Conservation (phyloP, 202 grass and related monocot species). For the Cymbopogon flexuosus region DNA sequence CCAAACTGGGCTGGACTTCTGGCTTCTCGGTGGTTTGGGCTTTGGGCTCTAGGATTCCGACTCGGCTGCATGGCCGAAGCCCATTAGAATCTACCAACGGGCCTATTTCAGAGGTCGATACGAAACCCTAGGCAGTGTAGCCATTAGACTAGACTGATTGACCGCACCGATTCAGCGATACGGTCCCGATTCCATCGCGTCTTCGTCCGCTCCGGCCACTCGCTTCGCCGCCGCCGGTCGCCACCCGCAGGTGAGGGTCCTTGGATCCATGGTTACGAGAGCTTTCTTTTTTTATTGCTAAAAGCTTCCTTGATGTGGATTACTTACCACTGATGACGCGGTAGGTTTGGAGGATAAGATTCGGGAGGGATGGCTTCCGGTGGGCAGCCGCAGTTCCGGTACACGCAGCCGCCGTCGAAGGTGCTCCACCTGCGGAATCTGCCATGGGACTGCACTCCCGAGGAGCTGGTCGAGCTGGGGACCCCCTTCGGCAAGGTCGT, state of each 20-base stretch:
- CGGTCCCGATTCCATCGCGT: not conserved
- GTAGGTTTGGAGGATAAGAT: conserved; percentile 20
- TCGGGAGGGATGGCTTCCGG: conserved; percentile 57
- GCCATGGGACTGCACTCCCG: conserved; percentile 80
- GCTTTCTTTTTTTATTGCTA: not conserved
- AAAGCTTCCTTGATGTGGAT: not conserved
- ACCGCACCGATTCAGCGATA: not conserved
- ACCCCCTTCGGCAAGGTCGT: conserved; percentile 84
- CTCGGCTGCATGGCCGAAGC: not conserved
- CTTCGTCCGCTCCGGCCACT: conserved; percentile 25
- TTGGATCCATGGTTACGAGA: not conserved
- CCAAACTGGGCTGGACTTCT: not conserved
- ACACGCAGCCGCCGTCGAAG: conserved; percentile 82
- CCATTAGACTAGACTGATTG: conserved; percentile 8
- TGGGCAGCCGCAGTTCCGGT: conserved; percentile 73
- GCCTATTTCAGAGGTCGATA: not conserved
- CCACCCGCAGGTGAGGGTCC: not conserved
- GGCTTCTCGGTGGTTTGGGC: not conserved
- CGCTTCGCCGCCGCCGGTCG: not conserved
- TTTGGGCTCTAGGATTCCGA: not conserved
- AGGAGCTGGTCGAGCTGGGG: conserved; percentile 82
- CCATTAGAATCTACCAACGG: not conserved
- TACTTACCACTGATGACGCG: not conserved
- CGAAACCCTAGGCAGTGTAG: conserved; percentile 26
- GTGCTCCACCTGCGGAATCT: conserved; percentile 89